Evolutionary conservation across 306 rosid species (phyloP).

Genomic region (Argentina anserina): DNA sequence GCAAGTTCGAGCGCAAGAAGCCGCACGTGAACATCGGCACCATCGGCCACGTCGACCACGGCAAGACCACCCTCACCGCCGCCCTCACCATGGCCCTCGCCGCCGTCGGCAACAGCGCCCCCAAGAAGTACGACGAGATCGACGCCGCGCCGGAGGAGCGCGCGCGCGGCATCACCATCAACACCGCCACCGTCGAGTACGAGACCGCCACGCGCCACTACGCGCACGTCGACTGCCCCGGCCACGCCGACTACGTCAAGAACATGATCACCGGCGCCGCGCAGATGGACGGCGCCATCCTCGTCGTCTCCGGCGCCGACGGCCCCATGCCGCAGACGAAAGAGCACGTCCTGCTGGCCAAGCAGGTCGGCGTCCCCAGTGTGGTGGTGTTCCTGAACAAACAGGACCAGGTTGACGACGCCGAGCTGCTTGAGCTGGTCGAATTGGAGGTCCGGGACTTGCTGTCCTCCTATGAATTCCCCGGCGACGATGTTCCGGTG

Average conservation of each 20-base stretch:
- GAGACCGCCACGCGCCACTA: slow-evolving; percentile 33
- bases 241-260: slow-evolving; percentile 48
- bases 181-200: slow-evolving; percentile 34
- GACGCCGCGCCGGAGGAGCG: slow-evolving; percentile 36
- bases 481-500: slow-evolving; percentile 33
- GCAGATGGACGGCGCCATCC: slow-evolving; percentile 45
- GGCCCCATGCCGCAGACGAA: slow-evolving; percentile 40
- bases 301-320: slow-evolving; percentile 42
- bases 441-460: slow-evolving; percentile 36
- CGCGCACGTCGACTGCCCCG: slow-evolving; percentile 44
- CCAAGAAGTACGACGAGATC: slow-evolving; percentile 37
- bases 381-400: slow-evolving; percentile 36
- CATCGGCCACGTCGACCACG: slow-evolving; percentile 37
- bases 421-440: slow-evolving; percentile 32
- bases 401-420: slow-evolving; percentile 34
- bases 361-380: slow-evolving; percentile 31
- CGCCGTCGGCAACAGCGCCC: slow-evolving; percentile 32
- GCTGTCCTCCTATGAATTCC: slow-evolving; percentile 23
- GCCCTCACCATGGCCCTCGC: slow-evolving; percentile 40
- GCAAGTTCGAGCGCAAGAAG: slow-evolving; percentile 37
- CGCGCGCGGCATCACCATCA: slow-evolving; percentile 36
- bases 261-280: slow-evolving; percentile 49
- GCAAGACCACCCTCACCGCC: slow-evolving; percentile 36
- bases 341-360: slow-evolving; percentile 32
- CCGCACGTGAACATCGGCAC: slow-evolving; percentile 39